A percentile compares a stretch with the other conserved stretches of the same genome.
phyloP scores from a whole-genome alignment of 176 grass and related monocot species.

The Triticum dicoccoides region DNA sequence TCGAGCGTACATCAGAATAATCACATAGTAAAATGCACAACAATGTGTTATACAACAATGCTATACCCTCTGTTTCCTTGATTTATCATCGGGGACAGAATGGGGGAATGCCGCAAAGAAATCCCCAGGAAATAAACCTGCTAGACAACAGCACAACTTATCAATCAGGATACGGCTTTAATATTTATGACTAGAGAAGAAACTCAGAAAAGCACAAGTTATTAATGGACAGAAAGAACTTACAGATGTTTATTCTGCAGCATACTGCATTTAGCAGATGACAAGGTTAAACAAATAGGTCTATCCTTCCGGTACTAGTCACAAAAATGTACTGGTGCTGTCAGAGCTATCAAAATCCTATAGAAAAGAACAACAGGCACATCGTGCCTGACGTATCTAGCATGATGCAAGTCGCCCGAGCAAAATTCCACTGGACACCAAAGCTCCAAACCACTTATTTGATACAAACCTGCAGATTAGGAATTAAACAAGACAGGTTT shows the following conservation, averaged over 20 bases:
- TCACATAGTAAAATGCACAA: neutral
- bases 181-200: neutral
- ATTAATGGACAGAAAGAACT: neutral
- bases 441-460: constrained; percentile 92
- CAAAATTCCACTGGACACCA: constrained; percentile 70
- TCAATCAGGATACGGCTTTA: neutral
- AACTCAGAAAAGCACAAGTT: neutral
- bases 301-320: neutral
- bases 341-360: neutral
- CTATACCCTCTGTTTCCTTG: neutral
- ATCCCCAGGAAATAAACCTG: neutral
- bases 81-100: neutral
- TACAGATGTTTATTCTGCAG: neutral
- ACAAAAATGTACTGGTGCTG: neutral
- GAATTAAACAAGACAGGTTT: neutral
- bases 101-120: neutral
- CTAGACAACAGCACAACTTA: neutral
- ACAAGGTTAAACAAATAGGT: neutral
- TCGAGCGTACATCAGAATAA: neutral
- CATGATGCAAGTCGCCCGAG: constrained; percentile 57
- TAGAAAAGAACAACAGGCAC: neutral
- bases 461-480: constrained; percentile 59
- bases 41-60: neutral
- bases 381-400: neutral
- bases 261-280: neutral